Base-by-base conservation (phyloP, 768 basidiomycete genomes). In the Leucocoprinus leucothites region DNA sequence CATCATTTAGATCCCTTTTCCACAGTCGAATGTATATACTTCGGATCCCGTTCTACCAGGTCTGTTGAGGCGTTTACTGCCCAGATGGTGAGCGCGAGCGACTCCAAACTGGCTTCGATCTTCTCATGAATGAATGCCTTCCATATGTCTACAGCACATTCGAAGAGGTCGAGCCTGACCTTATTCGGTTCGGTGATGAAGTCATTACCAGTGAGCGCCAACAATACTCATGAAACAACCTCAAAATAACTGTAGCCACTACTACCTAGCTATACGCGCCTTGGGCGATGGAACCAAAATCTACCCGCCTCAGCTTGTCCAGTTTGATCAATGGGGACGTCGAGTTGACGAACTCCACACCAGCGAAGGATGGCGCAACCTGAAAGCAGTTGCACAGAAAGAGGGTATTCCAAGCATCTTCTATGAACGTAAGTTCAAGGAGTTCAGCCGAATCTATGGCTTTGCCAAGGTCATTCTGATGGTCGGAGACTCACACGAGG, bases 321-420 rank as follows among this genome's bases (percentile, higher is more conserved):
- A 91, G 66, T 91, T 89, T 63, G 76, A 90, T 61, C 83, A 89
- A 59, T 91, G 83, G 84, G 89, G 89, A 0, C 80, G 84, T 9
- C 66, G 77, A 21, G 70, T 89, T 7, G 89, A 92, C 65, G 67
- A 71, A 3, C 76, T 93, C 0, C 73, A 82, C 36, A 89, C 87
- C 1, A 85, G 84, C 16, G 87, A 89, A 63, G 86, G 82, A 0
- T 92, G 89, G 89, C 73, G 84, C 13, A 73, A 72, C 18, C 72
- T 91, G 59, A 89, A 88, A 66, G 80, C 77, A 0, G 63, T 82
- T 22, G 75, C 78, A 31, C 81, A 86, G 60, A 72, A 76, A 51
- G 86, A 87, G 65, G 89, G 89, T 8, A 64, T 86, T 18, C 80
- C 86, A 1, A 82, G 75, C 9, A 86, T 87, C 45, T 79, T 84